These are phyloP conservation scores for Rhizophora mangle DNA, from an alignment of 345 rosid species.

Conservation along the genomic window DNA sequence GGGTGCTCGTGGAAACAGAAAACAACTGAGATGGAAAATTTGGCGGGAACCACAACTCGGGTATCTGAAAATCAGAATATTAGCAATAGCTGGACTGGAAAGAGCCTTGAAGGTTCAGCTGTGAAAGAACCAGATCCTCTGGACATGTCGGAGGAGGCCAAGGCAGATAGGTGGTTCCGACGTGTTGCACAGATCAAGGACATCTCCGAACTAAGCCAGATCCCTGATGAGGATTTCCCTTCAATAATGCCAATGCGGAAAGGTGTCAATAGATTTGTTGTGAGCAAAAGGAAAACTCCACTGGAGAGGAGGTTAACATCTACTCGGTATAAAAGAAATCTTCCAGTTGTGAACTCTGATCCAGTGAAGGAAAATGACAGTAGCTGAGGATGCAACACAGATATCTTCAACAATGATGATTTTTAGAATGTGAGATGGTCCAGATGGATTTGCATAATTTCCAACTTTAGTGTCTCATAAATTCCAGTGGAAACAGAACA, in stretches of 20 bases:
- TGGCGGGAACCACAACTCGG: slow-evolving; percentile 16
- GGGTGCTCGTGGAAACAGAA: slow-evolving; percentile 14
- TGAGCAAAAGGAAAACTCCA: slow-evolving; percentile 94
- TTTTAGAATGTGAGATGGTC: background rate
- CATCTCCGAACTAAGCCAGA: slow-evolving; percentile 95
- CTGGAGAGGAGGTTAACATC: slow-evolving; percentile 86
- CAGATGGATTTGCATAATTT: background rate
- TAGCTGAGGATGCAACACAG: slow-evolving; percentile 13
- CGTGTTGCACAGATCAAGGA: slow-evolving; percentile 90
- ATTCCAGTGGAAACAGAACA: background rate
- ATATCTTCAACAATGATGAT: background rate
- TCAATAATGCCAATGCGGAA: slow-evolving; percentile 99
- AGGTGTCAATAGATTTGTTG: slow-evolving; percentile 94
- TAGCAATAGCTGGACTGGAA: slow-evolving; percentile 48
- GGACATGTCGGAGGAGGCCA: slow-evolving; percentile 99
- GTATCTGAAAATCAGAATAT: slow-evolving; percentile 24
- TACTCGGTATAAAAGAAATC: slow-evolving; percentile 63
- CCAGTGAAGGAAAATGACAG: slow-evolving; percentile 39
- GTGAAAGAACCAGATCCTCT: slow-evolving; percentile 78
- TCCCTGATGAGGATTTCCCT: slow-evolving; percentile 96
- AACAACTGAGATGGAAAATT: slow-evolving; percentile 10
- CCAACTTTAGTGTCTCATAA: background rate
- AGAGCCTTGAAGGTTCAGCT: slow-evolving; percentile 89
- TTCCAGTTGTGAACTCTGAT: slow-evolving; percentile 50
- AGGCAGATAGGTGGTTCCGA: slow-evolving; percentile 94